A percentile compares a stretch with the other conserved stretches of the same genome.
Evolutionary conservation across 257 asterid species (phyloP).

Genomic region (Nicotiana tomentosiformis): DNA sequence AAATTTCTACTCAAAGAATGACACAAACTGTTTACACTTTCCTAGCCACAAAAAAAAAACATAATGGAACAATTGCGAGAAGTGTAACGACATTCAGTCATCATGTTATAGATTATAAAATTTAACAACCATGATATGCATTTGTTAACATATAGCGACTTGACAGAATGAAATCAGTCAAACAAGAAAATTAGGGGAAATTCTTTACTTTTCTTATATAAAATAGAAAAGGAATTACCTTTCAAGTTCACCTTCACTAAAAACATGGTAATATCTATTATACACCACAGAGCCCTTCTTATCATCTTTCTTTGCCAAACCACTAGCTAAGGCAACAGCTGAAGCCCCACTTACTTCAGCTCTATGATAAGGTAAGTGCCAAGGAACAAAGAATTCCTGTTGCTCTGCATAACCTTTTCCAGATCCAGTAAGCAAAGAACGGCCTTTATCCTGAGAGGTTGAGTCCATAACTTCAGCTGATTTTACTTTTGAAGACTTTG

Average conservation of each 20-base stretch:
- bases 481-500: slow-evolving; percentile 15
- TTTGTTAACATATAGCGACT: not conserved
- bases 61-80: too few species aligned
- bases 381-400: slow-evolving; percentile 93
- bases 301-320: slow-evolving; percentile 92
- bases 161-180: not conserved
- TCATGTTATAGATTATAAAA: too few species aligned
- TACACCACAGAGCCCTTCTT: slow-evolving; percentile 91
- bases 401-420: slow-evolving; percentile 31
- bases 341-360: slow-evolving; percentile 95
- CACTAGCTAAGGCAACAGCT: slow-evolving; percentile 67
- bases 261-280: slow-evolving; percentile 91
- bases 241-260: slow-evolving; percentile 97
- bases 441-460: slow-evolving; percentile 13
- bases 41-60: too few species aligned
- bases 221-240: slow-evolving; percentile 37
- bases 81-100: too few species aligned
- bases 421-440: slow-evolving; percentile 16
- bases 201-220: not conserved
- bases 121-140: not conserved
- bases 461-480: slow-evolving; percentile 15
- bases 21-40: too few species aligned
- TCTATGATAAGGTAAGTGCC: slow-evolving; percentile 98
- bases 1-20: too few species aligned
- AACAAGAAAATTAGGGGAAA: not conserved